Conservation (phyloP, 768 basidiomycete genomes). For the Lentinula boryana region DNA sequence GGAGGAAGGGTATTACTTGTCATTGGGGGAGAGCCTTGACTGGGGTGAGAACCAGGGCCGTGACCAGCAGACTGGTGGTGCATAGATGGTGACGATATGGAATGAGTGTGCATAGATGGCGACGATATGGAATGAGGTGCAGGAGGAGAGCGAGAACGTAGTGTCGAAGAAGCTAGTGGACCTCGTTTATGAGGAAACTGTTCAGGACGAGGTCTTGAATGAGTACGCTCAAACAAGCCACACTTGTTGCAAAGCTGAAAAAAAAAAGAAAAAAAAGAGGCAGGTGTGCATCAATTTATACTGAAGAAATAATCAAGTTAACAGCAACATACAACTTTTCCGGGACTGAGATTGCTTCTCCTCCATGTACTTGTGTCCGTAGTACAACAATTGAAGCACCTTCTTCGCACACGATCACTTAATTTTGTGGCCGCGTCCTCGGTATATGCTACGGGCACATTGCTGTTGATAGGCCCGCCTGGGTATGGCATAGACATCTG, state of each 20-base stretch:
- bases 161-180: constrained; percentile 47
- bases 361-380: constrained; percentile 84
- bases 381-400: constrained; percentile 83
- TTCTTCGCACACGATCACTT: constrained; percentile 65
- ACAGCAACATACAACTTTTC: constrained; percentile 61
- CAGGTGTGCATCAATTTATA: background rate
- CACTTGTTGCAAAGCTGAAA: constrained; percentile 62
- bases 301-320: background rate
- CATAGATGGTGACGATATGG: constrained; percentile 11
- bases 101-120: constrained; percentile 15
- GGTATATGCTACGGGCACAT: constrained; percentile 36
- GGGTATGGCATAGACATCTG: constrained; percentile 1
- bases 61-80: background rate
- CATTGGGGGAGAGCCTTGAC: background rate
- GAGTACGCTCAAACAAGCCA: constrained; percentile 75
- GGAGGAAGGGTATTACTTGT: constrained; percentile 6
- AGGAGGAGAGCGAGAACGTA: constrained; percentile 45
- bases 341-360: constrained; percentile 68
- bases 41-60: background rate
- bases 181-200: constrained; percentile 80
- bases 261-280: background rate
- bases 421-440: constrained; percentile 80
- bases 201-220: constrained; percentile 71
- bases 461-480: background rate
- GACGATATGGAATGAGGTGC: constrained; percentile 18